Percentiles rank a stretch among this genome's conserved stretches.
phyloP scores from a whole-genome alignment of 1,284 basidiomycete species.

The Inonotus obliquus region DNA sequence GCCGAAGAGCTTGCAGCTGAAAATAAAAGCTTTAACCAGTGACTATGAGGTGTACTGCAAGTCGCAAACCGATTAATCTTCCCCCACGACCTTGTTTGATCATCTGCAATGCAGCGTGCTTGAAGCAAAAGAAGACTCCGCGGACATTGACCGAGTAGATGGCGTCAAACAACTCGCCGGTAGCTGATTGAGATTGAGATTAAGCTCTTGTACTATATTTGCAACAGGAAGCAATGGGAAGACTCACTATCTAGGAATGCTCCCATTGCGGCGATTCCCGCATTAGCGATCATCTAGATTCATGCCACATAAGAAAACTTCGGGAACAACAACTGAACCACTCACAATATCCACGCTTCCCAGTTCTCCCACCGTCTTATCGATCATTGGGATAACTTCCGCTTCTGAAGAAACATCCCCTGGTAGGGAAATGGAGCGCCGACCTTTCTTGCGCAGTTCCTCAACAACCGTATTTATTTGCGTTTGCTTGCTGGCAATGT shows the following conservation, averaged over 20 bases:
- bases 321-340: background rate
- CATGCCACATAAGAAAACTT: background rate
- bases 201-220: background rate
- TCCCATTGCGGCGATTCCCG: slow-evolving; percentile 10
- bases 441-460: slow-evolving; percentile 11
- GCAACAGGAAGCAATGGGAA: background rate
- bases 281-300: slow-evolving; percentile 21
- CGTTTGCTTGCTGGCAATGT: slow-evolving; percentile 7
- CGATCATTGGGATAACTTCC: slow-evolving; percentile 6
- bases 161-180: slow-evolving; percentile 12
- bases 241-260: slow-evolving; percentile 8
- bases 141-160: slow-evolving; percentile 19
- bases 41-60: background rate
- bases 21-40: background rate
- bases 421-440: background rate
- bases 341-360: slow-evolving; percentile 14
- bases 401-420: slow-evolving; percentile 7
- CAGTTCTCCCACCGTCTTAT: slow-evolving; percentile 6
- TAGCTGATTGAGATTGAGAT: background rate
- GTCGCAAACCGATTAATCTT: slow-evolving; percentile 13
- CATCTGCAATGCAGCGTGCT: slow-evolving; percentile 22
- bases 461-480: slow-evolving; percentile 5
- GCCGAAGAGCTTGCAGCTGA: slow-evolving; percentile 12
- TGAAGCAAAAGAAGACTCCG: slow-evolving; percentile 21
- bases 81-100: slow-evolving; percentile 19